Base-by-base conservation (phyloP, 345 rosid species). In the Nephelium lappaceum region DNA sequence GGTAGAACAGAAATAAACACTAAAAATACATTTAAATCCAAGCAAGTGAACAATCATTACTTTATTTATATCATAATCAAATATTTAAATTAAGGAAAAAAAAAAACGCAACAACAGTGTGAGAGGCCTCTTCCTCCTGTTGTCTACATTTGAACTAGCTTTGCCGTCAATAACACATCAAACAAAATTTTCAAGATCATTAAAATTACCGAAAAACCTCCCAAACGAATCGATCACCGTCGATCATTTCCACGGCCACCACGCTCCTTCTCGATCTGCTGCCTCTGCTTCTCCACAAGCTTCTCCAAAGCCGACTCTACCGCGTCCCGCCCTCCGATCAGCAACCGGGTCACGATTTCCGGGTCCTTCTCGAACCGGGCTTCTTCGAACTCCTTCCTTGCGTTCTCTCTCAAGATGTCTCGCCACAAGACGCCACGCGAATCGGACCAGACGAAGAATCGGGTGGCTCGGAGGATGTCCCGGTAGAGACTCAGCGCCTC, bases 321-420 rank as follows among this genome's bases (percentile, higher is more conserved):
- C 0, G 97, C 95, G 15, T 96, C 98, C 57, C 91, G 87, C 19
- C 98, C 95, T 41, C 96, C 96, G 6, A 92, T 96, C 24, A 96
- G 85, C 67, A 94, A 79, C 74, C 91, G 88, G 15, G 94, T 89
- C 53, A 94, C 86, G 10, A 89, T 78, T 81, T 96, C 97, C 10
- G 98, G 97, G 78, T 96, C 98, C 75, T 81, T 89, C 84, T 95
- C 96, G 78, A 86, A 88, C 68, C 97, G 85, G 11, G 97, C 96
- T 72, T 85, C 97, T 75, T 93, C 96, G 58, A 94, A 92, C 84
- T 96, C 95, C 81, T 87, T 96, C 83, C 96, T 82, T 0, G 94
- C 95, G 85, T 90, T 93, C 71, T 89, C 97, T 67, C 98, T 86
- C 83, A 95, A 76, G 10, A 90, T 82, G 41, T 93, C 99, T 51